Base-by-base conservation (phyloP, 345 rosid species). In the Trapa bicornis region DNA sequence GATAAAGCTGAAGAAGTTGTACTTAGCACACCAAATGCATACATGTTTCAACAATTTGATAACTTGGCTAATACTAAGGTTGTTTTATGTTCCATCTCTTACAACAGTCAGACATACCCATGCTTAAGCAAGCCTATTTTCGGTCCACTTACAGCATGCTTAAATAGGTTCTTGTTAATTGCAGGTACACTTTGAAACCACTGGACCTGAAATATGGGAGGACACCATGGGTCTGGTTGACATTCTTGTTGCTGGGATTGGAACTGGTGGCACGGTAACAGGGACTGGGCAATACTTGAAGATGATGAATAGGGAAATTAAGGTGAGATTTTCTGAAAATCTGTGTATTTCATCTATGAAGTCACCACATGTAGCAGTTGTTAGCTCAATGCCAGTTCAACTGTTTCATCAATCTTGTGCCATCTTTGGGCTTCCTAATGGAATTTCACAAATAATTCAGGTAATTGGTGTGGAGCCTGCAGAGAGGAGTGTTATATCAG, bases 401-500 rank as follows among this genome's bases (percentile, higher is more conserved):
- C 36, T 4, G 32, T 37, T 60, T 60, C 64, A 8, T 60, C 64
- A 7, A 45, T 45, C 48, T 45, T 45, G 48, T 45, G 48, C 48
- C 48, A 45, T 45, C 48, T 45, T 45, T 45, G 13, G 48, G 48
- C 41, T 7, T 54, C 14, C 45, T 37, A 4, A 50, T 4, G 37
- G 12, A 15, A 9, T 16, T 6, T 0, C 12, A 37, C 48, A 39
- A 47, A 67, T 71, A 72, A 17, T 72, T 68, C 76, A 89, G 96
- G 83, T 93, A 43, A 84, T 90, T 47, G 98, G 98, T 2, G 98
- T 90, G 76, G 98, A 93, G 76, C 98, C 96, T 71, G 92, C 98
- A 17, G 98, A 90, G 67, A 84, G 94, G 77, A 93, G 94, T 79
- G 74, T 93, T 65, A 82, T 90, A 67, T 93, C 94, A 39, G 95